Evolutionary conservation across 2,329 filamentous ascomycete genomes (phyloP), one percentile per base, ranked within the genome.

Genomic region (Claviceps fusiformis): DNA sequence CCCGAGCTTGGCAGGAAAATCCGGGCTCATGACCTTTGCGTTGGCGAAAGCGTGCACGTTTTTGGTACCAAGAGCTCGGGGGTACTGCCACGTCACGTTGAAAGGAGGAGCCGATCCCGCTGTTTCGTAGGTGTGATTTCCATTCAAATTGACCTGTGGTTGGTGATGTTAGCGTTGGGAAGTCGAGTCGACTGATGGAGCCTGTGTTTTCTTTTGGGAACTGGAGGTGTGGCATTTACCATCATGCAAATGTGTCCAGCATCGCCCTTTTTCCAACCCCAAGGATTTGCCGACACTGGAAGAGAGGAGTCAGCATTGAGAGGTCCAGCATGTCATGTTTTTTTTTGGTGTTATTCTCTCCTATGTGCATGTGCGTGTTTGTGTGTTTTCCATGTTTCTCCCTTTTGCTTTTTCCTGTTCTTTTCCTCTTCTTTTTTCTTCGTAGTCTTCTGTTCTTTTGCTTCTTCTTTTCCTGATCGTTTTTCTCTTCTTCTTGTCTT

Each of bases 11-110:
- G 71, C 61, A 0, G 78, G 78, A 27, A 81, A 69, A 19, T 71
- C 64, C 27, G 65, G 60, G 55, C 64, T 64, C 46, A 75, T 72
- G 46, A 80, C 61, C 61, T 73, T 72, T 62, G 78, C 70, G 64
- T 81, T 81, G 59, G 78, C 72, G 62, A 73, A 81, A 15, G 76
- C 78, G 59, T 80, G 77, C 57, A 80, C 77, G 72, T 67, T 24
- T 62, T 69, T 52, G 70, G 65, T 33, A 1, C 13, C 33, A 0
- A 27, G 11, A 31, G 69, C 72, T n/a, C 61, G 67, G 10, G 71
- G 67, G 57, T 75, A 81, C 59, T 75, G 62, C 78, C 78, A 81
- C 44, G 76, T 78, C n/a, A 76, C 71, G 13, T 71, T 75, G 67
- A 75, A 80, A 45, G 66, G 63, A 29, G 78, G 76, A 1, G 76